Percentiles rank a stretch among this genome's conserved stretches.
Conservation (phyloP, 352 stramenopile genomes). For the Paralagenidium karlingii region DNA sequence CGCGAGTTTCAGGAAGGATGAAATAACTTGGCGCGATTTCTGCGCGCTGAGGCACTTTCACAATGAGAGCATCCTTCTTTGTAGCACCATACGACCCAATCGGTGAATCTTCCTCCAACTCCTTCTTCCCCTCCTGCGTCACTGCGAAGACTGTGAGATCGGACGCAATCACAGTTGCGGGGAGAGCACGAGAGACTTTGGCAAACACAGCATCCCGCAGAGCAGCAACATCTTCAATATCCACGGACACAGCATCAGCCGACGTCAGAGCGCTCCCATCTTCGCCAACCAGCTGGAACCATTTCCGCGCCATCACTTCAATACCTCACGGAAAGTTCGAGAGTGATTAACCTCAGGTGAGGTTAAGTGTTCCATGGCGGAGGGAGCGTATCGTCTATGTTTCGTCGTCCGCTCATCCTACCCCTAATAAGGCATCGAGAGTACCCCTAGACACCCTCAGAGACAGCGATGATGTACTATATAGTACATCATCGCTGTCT, state of each 20-base stretch:
- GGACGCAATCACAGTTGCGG: slow-evolving; percentile 2
- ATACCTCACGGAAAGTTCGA: too few species aligned
- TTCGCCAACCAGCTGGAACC: slow-evolving; percentile 6
- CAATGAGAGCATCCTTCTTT: slow-evolving; percentile 5
- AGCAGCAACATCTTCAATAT: slow-evolving; percentile 6
- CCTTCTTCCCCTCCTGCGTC: too few species aligned
- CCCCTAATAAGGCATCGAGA: too few species aligned
- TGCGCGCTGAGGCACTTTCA: slow-evolving; percentile 5
- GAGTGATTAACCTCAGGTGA: slow-evolving; percentile 7
- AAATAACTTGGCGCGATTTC: too few species aligned
- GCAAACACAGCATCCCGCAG: slow-evolving; percentile 2
- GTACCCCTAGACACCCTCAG: too few species aligned
- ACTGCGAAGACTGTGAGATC: slow-evolving; percentile 5
- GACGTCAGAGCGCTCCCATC: slow-evolving; percentile 4
- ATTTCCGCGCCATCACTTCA: slow-evolving; percentile 6
- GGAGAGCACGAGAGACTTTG: slow-evolving; percentile 1
- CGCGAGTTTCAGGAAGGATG: too few species aligned
- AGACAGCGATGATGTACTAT: too few species aligned
- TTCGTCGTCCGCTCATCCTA: too few species aligned
- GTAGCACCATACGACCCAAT: slow-evolving; percentile 4
- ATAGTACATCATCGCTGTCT: too few species aligned
- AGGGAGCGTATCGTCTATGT: too few species aligned
- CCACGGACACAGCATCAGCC: slow-evolving; percentile 4
- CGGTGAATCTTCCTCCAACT: slow-evolving; percentile 3
- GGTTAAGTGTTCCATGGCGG: too few species aligned